Evolutionary conservation across 805 yeast species (phyloP), one percentile per base, ranked within the genome.

Genomic region (Wickerhamomyces kurtzmanii): DNA sequence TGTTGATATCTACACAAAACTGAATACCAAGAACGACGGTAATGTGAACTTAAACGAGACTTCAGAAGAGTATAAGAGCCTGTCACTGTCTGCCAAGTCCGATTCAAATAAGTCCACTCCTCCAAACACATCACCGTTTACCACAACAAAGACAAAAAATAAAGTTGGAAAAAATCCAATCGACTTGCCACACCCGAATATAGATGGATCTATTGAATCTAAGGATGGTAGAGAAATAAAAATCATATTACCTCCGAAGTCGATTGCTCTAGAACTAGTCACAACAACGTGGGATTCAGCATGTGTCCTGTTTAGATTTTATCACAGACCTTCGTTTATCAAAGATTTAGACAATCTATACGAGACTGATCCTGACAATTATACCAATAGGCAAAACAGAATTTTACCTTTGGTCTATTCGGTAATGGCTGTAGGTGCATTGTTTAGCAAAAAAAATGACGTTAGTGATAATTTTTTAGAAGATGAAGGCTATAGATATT

Each of bases 351-450:
- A 81, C 39, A 71, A 80, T 31, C 55, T 85, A 16, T 85, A 84
- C 51, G 78, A 75, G 24, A 65, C 82, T 8, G 86, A 80, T 42
- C 83, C 86, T 1, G 65, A 66, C 8, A 69, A 70, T 32, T 79
- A 75, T 49, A 73, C 83, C 3, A 75, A 77, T 38, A 67, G 79
- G 33, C 93, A 83, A 47, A 78, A 71, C 34, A 68, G 73, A 39
- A 79, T 84, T 36, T 55, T 83, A 29, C 94, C 95, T 0, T 62
- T 86, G 34, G 74, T 85, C 23, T 85, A 85, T 53, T 72, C 91
- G 1, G 81, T 84, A n/a, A 64, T 86, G 56, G 94, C 95, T 0
- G 83, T 85, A 37, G 96, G 96, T 11, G 82, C 85, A 4, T 57
- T 85, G 20, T 83, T 86, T 41, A 65, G 71, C 20, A 62, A 65